Base-by-base conservation (phyloP, 495 filamentous ascomycete species). In the Tirmania nivea region DNA sequence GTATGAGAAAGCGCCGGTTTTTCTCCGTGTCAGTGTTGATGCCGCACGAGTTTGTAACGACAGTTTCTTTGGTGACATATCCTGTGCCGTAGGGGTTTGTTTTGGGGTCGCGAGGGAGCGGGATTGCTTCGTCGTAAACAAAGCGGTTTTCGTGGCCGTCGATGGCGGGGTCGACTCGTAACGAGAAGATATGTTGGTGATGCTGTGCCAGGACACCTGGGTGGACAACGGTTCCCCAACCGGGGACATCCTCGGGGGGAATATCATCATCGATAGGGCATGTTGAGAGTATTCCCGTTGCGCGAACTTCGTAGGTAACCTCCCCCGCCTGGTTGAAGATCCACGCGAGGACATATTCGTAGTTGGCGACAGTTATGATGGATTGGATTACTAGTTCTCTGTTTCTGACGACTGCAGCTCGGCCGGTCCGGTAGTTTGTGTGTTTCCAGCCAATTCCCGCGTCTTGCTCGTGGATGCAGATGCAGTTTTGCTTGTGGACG, bases 181-280 rank as follows among this genome's bases (percentile, higher is more conserved):
- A 77, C 2, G 81, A 85, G 68, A 94, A 90, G 65, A 93, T 83
- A 68, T 94, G 87, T 60, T 94, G 87, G 58, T 94, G 87, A 63
- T 77, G 76, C 53, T 77, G 53, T 52, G 63, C 59, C 64, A 94
- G 75, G 9, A 87, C 85, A 0, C 87, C 87, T 0, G 86, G 87
- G 55, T 86, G 81, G 8, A 94, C 84, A 35, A 88, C 74, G 1
- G 87, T 94, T 47, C 87, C 87, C 73, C 81, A 93, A 19, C 17
- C 39, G 14, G 39, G 39, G 14, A 4, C 3, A 14, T 45, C 39
- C 9, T 45, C 39, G 5, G 39, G 39, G 25, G 71, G 78, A 20
- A 76, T 79, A 54, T 70, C 68, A 16, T 80, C 71, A 52, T 86
- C 81, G 54, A 93, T 79, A 8, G 87, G 84, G 39, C 86, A 75